Evolutionary conservation across 1,284 basidiomycete genomes (phyloP).

Genomic region (Microbotryomycetes sp.): DNA sequence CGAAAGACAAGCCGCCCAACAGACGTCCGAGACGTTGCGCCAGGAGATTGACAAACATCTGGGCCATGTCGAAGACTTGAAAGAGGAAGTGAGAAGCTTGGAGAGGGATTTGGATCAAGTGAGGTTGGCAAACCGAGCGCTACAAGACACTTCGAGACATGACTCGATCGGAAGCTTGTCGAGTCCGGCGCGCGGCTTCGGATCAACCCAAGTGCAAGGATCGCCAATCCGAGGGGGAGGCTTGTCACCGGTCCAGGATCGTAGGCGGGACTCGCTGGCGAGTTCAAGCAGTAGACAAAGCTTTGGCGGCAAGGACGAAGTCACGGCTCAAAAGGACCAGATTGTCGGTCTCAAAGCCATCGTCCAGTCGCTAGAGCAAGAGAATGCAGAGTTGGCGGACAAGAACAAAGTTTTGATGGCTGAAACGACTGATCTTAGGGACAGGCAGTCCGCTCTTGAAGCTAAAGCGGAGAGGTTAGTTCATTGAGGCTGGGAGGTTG

Average conservation of each 20-base stretch:
- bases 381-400: constrained; percentile 58
- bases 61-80: background rate
- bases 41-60: background rate
- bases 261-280: background rate
- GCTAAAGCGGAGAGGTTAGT: constrained; percentile 61
- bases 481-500: no score
- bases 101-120: background rate
- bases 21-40: constrained; percentile 41
- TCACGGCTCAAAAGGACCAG: constrained; percentile 29
- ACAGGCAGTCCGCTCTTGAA: constrained; percentile 56
- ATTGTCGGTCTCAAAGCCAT: constrained; percentile 46
- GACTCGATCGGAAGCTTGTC: background rate
- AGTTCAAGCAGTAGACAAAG: background rate
- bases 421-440: constrained; percentile 61
- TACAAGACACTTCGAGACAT: background rate
- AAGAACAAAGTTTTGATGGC: constrained; percentile 51
- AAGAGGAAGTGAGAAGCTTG: background rate
- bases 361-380: constrained; percentile 75
- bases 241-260: background rate
- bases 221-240: background rate
- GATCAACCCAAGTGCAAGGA: background rate
- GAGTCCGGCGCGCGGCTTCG: background rate
- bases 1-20: constrained; percentile 37
- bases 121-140: background rate
- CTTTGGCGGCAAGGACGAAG: constrained; percentile 32